A percentile compares a stretch with the other conserved stretches of the same genome.
phyloP scores from a whole-genome alignment of 2,329 filamentous ascomycete genomes.

The Pseudogymnoascus sp. region DNA sequence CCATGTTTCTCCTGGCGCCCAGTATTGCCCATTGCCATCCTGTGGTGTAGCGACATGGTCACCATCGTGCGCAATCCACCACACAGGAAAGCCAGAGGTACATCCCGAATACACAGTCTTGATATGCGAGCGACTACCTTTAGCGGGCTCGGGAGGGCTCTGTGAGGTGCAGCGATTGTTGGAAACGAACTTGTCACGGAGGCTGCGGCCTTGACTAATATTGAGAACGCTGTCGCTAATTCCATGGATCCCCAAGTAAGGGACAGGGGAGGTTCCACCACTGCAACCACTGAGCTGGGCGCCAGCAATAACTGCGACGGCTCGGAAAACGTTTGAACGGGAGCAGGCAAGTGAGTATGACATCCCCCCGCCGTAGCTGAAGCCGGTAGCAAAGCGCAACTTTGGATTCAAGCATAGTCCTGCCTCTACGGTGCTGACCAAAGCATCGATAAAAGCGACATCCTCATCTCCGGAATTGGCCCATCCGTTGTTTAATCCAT shows the following conservation, averaged over 20 bases:
- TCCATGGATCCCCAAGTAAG: slow-evolving; percentile 31
- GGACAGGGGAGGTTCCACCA: slow-evolving; percentile 28
- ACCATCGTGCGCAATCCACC: slow-evolving; percentile 30
- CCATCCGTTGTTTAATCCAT: slow-evolving; percentile 30
- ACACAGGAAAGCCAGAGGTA: slow-evolving; percentile 27
- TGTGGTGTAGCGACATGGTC: slow-evolving; percentile 24
- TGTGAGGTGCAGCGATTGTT: slow-evolving; percentile 32
- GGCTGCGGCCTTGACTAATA: slow-evolving; percentile 26
- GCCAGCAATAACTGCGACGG: slow-evolving; percentile 28
- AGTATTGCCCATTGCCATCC: slow-evolving; percentile 16
- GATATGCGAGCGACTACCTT: slow-evolving; percentile 11
- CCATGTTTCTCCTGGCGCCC: slow-evolving; percentile 26
- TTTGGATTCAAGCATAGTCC: slow-evolving; percentile 30
- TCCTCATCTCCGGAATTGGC: slow-evolving; percentile 31
- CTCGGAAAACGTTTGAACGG: slow-evolving; percentile 27
- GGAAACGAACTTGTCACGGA: slow-evolving; percentile 32
- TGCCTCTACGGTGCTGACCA: slow-evolving; percentile 26
- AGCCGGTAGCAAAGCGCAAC: slow-evolving; percentile 30
- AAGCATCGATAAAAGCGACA: slow-evolving; percentile 28
- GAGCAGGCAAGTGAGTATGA: slow-evolving; percentile 30
- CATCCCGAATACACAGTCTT: slow-evolving; percentile 25
- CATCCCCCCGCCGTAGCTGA: slow-evolving; percentile 33
- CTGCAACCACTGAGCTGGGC: slow-evolving; percentile 24
- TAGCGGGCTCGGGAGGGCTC: slow-evolving; percentile 17
- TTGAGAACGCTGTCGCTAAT: slow-evolving; percentile 30